Base-by-base conservation (phyloP, 139 green algal species). In the Picochlorum sp. region DNA sequence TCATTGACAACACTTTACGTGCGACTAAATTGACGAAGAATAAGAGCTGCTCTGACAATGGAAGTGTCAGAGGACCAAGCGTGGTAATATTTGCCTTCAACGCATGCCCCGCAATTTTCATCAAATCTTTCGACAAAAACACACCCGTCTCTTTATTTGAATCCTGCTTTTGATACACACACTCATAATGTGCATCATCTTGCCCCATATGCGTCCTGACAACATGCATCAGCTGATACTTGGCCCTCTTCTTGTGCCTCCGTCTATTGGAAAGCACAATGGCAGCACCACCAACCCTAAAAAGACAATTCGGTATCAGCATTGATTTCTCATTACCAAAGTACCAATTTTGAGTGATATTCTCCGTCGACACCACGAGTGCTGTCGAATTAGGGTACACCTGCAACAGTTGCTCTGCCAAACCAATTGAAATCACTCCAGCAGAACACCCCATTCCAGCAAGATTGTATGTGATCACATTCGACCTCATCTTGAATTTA, bases 341-440 rank as follows among this genome's bases (percentile, higher is more conserved):
- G 77, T 96, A 95, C 83, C 87, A 96, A 77, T 96, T 95, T 81
- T 97, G 92, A 2, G 92, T 98, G 77, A 98, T 96, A 82, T 98
- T 98, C 82, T 98, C 92, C 0, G 92, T 98, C 50, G 70, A 87
- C 4, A 98, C 78, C 4, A 98, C 92, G 28, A 98, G 73, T 7
- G 83, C 83, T 41, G 82, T 84, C 13, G 76, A 77, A 66, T 77
- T 80, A 38, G 85, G 81, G 69, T 86, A 77, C 52, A 91, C 77
- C 70, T 86, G 76, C 66, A 97, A 84, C 71, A 97, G 84, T 81
- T 97, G 84, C 45, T 71, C 77, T 0, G 92, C 92, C 41, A 98
- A 77, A 57, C 90, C 82, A 63, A 98, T 79, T 16, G 88, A 73
- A 49, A 96, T 91, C 52, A 96, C 81, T 23, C 89, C 90, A 1